A percentile compares a stretch with the other conserved stretches of the same genome.
Evolutionary conservation across 139 green algal genomes (phyloP).

Genomic region (Axilococcus clingmanii): DNA sequence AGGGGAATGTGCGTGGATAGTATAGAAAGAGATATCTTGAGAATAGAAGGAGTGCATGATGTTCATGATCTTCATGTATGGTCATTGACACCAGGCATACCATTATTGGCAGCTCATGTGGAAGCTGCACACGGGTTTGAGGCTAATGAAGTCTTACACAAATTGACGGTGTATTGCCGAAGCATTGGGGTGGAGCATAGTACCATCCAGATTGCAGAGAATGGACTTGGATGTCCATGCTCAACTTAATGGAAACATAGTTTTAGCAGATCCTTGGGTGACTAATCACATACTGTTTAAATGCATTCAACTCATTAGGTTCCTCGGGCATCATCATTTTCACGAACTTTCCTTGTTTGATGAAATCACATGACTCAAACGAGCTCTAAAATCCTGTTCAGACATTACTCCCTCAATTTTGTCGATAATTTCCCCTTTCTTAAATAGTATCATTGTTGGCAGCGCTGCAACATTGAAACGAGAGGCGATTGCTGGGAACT

Average conservation of each 20-base stretch:
- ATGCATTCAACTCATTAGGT: too few species aligned
- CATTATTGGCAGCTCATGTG: conserved; percentile 67
- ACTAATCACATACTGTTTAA: too few species aligned
- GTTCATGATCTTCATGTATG: conserved; percentile 91
- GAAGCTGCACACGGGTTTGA: conserved; percentile 25
- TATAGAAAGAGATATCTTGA: conserved; percentile 3
- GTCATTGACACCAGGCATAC: conserved; percentile 62
- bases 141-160: conserved; percentile 8
- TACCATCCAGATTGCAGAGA: conserved; percentile 54
- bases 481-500: conserved; percentile 55
- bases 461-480: conserved; percentile 51
- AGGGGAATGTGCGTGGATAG: conserved; percentile 37
- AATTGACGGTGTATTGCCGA: conserved; percentile 5
- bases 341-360: too few species aligned
- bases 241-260: too few species aligned
- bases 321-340: too few species aligned
- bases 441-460: conserved; percentile 64
- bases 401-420: conserved; percentile 41
- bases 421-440: conserved; percentile 44
- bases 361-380: too few species aligned
- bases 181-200: conserved; percentile 56
- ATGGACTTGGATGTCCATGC: neutral
- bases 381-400: too few species aligned
- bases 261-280: too few species aligned
- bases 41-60: conserved; percentile 61